Base-by-base conservation (phyloP, 129 eudicot species). In the Centrapalus pauciflorus region DNA sequence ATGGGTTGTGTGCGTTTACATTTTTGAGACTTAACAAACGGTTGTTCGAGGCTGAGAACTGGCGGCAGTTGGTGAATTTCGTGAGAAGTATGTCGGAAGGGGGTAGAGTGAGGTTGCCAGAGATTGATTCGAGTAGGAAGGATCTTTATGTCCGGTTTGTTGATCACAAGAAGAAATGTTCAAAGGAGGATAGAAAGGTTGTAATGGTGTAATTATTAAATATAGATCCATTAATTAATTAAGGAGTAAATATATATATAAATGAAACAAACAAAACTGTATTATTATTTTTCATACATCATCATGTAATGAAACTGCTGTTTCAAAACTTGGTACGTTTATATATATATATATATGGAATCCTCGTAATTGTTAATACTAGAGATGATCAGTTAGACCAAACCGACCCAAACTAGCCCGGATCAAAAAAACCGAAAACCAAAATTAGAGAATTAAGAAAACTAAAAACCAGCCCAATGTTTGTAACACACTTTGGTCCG, bases 71-170 rank as follows among this genome's bases (percentile, higher is more conserved):
- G 77, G 95, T 88, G 66, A 81, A 74, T 26, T 93, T 93, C 25
- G 92, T 88, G 38, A 86, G 69, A 59, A 86, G 85, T 70, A 93
- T 93, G 98, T 75, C 87, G 11, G 95, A 86, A 48, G 96, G 90
- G 7, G 95, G 95, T 1, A 30, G 63, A 52, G 80, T 40, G 20
- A 77, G 79, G 76, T 78, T 83, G 25, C 76, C 95, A 33, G 87
- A 77, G 61, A 69, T 73, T 55, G 96, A 93, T 73, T 24, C 67
- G 20, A 69, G 82, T 49, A 73, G 80, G 64, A 76, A 92, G 46
- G 89, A 84, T 73, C 77, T 93, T 49, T 89, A 88, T 75, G 95
- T 93, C 5, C 81, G 95, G 35, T 86, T 93, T 74, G 66, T 93
- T 40, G 68, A 66, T 25, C 24, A 11, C 7, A 69, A 52, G 61